These are phyloP conservation scores for Steccherinum ochraceum DNA, from an alignment of 768 basidiomycete species.

Conservation along the genomic window DNA sequence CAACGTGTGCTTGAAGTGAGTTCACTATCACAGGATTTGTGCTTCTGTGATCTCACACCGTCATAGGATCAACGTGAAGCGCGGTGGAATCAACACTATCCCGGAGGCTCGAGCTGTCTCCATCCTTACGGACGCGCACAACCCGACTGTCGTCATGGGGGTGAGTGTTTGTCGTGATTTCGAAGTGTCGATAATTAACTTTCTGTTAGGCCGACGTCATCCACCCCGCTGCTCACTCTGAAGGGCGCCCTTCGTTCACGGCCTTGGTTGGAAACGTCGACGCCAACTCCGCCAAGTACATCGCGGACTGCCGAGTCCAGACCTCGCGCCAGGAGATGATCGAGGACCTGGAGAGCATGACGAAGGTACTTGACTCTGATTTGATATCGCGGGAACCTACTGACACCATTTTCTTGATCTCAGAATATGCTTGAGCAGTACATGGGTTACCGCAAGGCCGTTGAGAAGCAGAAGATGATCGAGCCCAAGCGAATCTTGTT, in stretches of 20 bases:
- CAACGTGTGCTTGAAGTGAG: constrained; percentile 75
- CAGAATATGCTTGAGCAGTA: constrained; percentile 54
- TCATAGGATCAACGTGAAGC: constrained; percentile 71
- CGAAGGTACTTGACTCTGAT: constrained; percentile 34
- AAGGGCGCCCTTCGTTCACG: constrained; percentile 77
- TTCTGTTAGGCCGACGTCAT: constrained; percentile 63
- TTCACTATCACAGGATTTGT: constrained; percentile 5
- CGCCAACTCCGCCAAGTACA: constrained; percentile 66
- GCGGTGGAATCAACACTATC: constrained; percentile 77
- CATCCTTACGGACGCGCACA: constrained; percentile 58
- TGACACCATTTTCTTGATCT: background rate
- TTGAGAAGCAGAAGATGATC: constrained; percentile 41
- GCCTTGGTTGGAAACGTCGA: constrained; percentile 79
- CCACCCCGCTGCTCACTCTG: constrained; percentile 74
- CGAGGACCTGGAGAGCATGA: constrained; percentile 61
- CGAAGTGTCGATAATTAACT: background rate
- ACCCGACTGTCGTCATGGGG: constrained; percentile 81
- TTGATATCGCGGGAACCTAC: too few species aligned
- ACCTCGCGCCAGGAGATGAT: constrained; percentile 71
- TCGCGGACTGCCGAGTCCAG: constrained; percentile 57
- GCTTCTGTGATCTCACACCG: background rate
- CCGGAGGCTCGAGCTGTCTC: constrained; percentile 64
- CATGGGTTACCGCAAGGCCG: constrained; percentile 45
- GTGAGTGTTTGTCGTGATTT: constrained; percentile 12
- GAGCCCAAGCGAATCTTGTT: constrained; percentile 70